Evolutionary conservation across 805 yeast species (phyloP), one percentile per base, ranked within the genome.

Genomic region (Yarrowia hollandica): DNA sequence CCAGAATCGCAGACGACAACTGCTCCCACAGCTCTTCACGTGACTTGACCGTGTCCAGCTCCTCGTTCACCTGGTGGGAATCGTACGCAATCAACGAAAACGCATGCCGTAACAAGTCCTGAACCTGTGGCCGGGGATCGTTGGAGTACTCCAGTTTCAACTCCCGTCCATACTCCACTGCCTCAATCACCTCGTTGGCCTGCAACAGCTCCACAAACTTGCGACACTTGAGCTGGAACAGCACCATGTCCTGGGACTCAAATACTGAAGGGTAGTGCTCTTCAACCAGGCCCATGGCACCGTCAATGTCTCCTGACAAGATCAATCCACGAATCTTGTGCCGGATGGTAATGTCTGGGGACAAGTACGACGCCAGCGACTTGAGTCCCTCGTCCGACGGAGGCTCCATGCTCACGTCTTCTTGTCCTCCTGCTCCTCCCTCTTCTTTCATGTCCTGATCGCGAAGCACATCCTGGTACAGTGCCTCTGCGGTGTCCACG

Each of bases 81-180:
- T 72, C 71, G 62, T 77, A 83, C 3, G 85, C 83, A 44, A 83
- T 66, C 25, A 84, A 67, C 2, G 81, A 72, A 7, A 82, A 79
- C 0, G 82, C 72, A 39, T 79, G 78, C 35, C 75, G 72, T 26
- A 84, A 65, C 61, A 72, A 71, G 7, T 71, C 69, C 26, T 70
- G 72, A 37, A 74, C 72, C n/a, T 66, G 66, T 3, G 69, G 63
- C n/a, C 73, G 70, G 3, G 66, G 41, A 23, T 64, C 64, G 33
- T 64, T 60, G 12, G 64, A 66, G 60, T 70, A 79, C 22, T 67
- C 61, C 3, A 64, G 60, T 50, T 73, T 70, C 41, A 81, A 64
- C 11, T 65, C 31, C 60, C 75, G 75, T 4, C 82, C 82, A 61
- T 67, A 75, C 25, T 63, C 62, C 4, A 80, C 63, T 2, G 78